Percentiles rank a stretch among this genome's conserved stretches.
These are phyloP conservation scores for Penicillium lividum DNA, from an alignment of 495 filamentous ascomycete species.

Conservation along the genomic window DNA sequence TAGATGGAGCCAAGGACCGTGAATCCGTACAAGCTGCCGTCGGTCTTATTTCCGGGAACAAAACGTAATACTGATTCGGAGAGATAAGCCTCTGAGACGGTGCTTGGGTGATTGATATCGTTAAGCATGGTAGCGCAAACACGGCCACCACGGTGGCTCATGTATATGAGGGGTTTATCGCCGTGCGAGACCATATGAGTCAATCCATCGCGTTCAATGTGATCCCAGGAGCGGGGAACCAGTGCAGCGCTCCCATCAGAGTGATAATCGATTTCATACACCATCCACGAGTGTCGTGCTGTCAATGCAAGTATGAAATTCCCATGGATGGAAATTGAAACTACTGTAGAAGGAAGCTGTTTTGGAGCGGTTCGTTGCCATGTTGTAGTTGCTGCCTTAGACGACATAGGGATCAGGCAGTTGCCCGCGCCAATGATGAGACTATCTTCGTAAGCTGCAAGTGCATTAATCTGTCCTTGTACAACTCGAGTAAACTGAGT, in stretches of 20 bases:
- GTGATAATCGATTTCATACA: conserved; percentile 28
- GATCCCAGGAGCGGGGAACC: conserved; percentile 35
- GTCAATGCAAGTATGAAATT: conserved; percentile 47
- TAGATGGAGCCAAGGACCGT: conserved; percentile 66
- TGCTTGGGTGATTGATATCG: neutral
- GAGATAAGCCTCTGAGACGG: conserved; percentile 27
- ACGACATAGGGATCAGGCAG: conserved; percentile 37
- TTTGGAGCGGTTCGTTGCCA: conserved; percentile 35
- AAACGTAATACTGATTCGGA: conserved; percentile 38
- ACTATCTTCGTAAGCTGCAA: conserved; percentile 43
- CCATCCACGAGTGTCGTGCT: conserved; percentile 39
- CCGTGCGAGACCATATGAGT: conserved; percentile 38
- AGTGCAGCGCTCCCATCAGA: conserved; percentile 26
- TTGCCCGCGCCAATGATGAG: conserved; percentile 43
- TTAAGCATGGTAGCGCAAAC: conserved; percentile 29
- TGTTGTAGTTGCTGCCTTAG: conserved; percentile 32
- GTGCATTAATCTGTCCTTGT: conserved; percentile 42
- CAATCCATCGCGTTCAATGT: conserved; percentile 38
- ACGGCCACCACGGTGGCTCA: conserved; percentile 33
- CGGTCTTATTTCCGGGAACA: conserved; percentile 9
- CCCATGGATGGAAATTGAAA: conserved; percentile 43
- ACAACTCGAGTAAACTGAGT: conserved; percentile 30
- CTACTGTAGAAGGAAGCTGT: conserved; percentile 40
- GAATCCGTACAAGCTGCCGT: conserved; percentile 52
- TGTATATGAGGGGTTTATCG: conserved; percentile 15